Conservation (phyloP, 805 yeast genomes). For the Starmerella vitae region DNA sequence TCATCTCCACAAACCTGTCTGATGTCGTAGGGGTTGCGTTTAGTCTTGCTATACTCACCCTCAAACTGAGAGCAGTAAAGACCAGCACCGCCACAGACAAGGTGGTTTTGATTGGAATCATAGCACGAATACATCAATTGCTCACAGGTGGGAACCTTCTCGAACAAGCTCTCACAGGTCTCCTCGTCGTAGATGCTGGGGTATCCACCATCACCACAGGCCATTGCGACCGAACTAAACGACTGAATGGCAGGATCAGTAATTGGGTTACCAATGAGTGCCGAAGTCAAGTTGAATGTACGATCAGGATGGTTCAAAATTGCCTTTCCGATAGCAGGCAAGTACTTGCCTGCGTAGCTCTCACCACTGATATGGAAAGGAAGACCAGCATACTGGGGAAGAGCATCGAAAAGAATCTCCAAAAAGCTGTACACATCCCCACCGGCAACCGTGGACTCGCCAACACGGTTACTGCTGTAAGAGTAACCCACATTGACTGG, state of each 20-base stretch:
- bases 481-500: conserved; percentile 94
- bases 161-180: conserved; percentile 60
- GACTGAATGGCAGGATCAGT: conserved; percentile 78
- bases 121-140: conserved; percentile 68
- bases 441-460: conserved; percentile 47
- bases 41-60: conserved; percentile 72
- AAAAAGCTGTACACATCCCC: conserved; percentile 80
- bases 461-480: conserved; percentile 35
- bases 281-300: conserved; percentile 58
- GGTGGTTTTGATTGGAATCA: conserved; percentile 45
- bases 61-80: conserved; percentile 66
- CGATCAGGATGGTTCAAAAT: conserved; percentile 47
- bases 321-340: conserved; percentile 67
- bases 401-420: conserved; percentile 72
- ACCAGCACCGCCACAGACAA: conserved; percentile 85
- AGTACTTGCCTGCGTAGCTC: conserved; percentile 89
- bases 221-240: conserved; percentile 81
- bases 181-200: conserved; percentile 63
- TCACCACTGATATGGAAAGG: conserved; percentile 85
- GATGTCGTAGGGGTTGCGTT: conserved; percentile 83
- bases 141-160: conserved; percentile 62
- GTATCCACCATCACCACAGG: conserved; percentile 81
- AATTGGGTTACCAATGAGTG: conserved; percentile 85
- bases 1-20: conserved; percentile 58
- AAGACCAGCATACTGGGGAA: conserved; percentile 51